Evolutionary conservation across 2,329 filamentous ascomycete species (phyloP).

Genomic region (Aspergillus sp.): DNA sequence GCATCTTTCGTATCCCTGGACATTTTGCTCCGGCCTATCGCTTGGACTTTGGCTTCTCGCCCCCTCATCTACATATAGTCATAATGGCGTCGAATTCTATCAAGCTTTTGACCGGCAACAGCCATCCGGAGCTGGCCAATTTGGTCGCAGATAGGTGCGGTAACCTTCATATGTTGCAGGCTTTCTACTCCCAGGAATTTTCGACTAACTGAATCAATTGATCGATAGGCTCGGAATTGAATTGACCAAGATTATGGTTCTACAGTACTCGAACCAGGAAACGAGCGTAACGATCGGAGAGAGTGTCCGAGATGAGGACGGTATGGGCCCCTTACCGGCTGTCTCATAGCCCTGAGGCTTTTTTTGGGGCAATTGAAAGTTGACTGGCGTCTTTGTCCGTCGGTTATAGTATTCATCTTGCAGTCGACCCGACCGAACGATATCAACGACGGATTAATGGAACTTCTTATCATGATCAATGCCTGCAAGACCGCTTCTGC

Average conservation of each 20-base stretch:
- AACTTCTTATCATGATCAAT: slow-evolving; percentile 97
- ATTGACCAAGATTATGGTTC: slow-evolving; percentile 66
- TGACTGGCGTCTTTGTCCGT: slow-evolving; percentile 3
- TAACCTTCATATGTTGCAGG: background rate
- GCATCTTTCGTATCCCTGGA: background rate
- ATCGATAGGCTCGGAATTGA: slow-evolving; percentile 61
- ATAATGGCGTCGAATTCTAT: slow-evolving; percentile 71
- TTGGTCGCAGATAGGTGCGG: slow-evolving; percentile 65
- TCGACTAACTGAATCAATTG: slow-evolving; percentile 7
- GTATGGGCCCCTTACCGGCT: slow-evolving; percentile 44
- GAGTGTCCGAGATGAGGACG: slow-evolving; percentile 93
- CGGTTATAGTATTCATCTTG: slow-evolving; percentile 76
- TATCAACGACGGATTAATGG: slow-evolving; percentile 98
- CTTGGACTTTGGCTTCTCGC: background rate
- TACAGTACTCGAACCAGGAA: slow-evolving; percentile 66
- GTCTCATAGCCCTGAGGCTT: slow-evolving; percentile 1
- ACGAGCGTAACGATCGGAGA: slow-evolving; percentile 83
- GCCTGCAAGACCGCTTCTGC: slow-evolving; percentile 85
- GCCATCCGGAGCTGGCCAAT: slow-evolving; percentile 70
- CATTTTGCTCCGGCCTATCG: background rate
- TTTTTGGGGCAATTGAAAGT: slow-evolving; percentile 5
- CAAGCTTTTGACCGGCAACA: slow-evolving; percentile 73
- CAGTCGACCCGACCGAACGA: slow-evolving; percentile 94
- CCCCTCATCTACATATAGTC: background rate
- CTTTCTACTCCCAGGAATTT: background rate